Evolutionary conservation across 108 stramenopile species (phyloP), one percentile per base, ranked within the genome.

Genomic region (Cylindrotheca fusiformis): DNA sequence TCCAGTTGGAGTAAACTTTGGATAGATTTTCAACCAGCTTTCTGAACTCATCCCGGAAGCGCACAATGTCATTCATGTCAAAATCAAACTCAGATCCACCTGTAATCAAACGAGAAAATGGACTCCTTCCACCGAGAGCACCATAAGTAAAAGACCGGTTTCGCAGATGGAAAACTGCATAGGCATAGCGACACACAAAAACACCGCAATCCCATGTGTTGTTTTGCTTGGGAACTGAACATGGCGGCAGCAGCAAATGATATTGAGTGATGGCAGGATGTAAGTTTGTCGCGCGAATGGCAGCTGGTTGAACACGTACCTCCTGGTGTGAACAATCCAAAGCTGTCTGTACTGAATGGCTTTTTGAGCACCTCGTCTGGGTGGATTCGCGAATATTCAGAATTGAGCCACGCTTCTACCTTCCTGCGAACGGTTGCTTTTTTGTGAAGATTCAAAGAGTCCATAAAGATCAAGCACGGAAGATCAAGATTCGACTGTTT

Each of bases 201-300:
- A 95, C 91, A 2, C 94, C 94, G 63, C 94, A 93, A 76, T 95
- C 94, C 50, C 84, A 93, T 2, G 74, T 59, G 58, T 95, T 95
- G 49, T 85, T 75, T 57, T 95, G 94, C 29, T 74, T 80, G 12
- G 94, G 91, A 64, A 95, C 90, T 89, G 61, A 1, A 28, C 59
- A n/a, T n/a, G n/a, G n/a, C n/a, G n/a, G n/a, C n/a, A 32, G 23
- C 32, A 25, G 32, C 30, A 55, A 52, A 29, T 6, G 50, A 12
- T 52, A 63, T 44, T 74, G 29, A 32, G 26, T 22, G 23, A 21
- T 23, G 26, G 17, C 27, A n/a, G 5, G 20, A 55, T 8, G n/a
- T 32, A 48, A 52, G 14, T 6, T 53, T 32, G 48, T 55, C 19
- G 53, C 1, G 3, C 25, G 21, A 14, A 23, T 4, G 26, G 21